Evolutionary conservation across 2,329 filamentous ascomycete genomes (phyloP).

Genomic region (Nannizziopsis arthrosporioides): DNA sequence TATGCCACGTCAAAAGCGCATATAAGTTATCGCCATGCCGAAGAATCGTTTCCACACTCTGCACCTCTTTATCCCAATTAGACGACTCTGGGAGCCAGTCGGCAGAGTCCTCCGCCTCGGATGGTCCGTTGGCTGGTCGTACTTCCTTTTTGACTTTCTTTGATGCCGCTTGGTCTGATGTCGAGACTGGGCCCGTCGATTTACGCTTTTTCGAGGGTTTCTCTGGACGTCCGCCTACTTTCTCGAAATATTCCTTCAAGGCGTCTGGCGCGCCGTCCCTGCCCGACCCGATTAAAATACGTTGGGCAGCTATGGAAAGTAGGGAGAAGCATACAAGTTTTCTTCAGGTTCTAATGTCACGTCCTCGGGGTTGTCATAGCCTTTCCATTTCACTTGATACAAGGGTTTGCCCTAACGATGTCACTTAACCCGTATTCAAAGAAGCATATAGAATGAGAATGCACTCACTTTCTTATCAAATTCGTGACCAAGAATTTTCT

Average conservation of each 20-base stretch:
- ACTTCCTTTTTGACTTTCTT: conserved; percentile 20
- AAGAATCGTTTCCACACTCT: conserved; percentile 34
- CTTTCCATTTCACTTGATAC: conserved; percentile 39
- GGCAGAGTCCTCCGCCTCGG: conserved; percentile 1
- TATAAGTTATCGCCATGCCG: conserved; percentile 28
- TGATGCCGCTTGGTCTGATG: conserved; percentile 19
- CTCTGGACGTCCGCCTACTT: conserved; percentile 33
- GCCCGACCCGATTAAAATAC: conserved; percentile 16
- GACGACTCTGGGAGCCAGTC: conserved; percentile 1
- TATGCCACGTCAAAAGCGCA: conserved; percentile 35
- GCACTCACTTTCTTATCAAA: conserved; percentile 26
- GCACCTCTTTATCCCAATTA: conserved; percentile 36
- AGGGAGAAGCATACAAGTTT: conserved; percentile 25
- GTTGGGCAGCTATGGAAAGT: not conserved
- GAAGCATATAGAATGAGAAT: conserved; percentile 4
- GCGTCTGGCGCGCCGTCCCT: conserved; percentile 32
- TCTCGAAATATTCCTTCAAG: conserved; percentile 32
- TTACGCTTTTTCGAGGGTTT: conserved; percentile 18
- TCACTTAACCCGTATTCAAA: conserved; percentile 10
- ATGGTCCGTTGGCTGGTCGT: not conserved
- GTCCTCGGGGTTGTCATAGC: conserved; percentile 34
- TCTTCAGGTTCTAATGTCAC: conserved; percentile 38
- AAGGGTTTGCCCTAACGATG: conserved; percentile 26
- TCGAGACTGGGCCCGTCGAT: conserved; percentile 21
- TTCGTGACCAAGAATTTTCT: conserved; percentile 29